Percentiles rank a stretch among this genome's conserved stretches.
Evolutionary conservation across 805 yeast species (phyloP).

Genomic region (Candida mattraensis): DNA sequence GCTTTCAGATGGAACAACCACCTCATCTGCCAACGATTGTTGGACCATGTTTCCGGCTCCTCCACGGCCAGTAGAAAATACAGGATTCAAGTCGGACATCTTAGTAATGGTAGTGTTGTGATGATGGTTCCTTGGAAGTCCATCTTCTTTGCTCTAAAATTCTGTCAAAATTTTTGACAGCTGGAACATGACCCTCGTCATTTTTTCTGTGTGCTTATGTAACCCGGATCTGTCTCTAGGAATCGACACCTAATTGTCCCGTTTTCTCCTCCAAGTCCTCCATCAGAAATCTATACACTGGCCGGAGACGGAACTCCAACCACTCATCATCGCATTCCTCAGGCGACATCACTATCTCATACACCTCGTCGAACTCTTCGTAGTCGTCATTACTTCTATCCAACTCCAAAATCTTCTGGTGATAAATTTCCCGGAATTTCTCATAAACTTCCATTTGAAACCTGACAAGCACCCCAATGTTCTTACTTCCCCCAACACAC

Average conservation of each 20-base stretch:
- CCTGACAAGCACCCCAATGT: slow-evolving; percentile 17
- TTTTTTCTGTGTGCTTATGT: slow-evolving; percentile 5
- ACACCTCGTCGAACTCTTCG: slow-evolving; percentile 15
- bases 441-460: slow-evolving; percentile 20
- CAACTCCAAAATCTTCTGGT: slow-evolving; percentile 1
- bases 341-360: slow-evolving; percentile 17
- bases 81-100: slow-evolving; percentile 23
- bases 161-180: slow-evolving; percentile 6
- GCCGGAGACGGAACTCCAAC: slow-evolving; percentile 22
- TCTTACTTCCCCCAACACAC: slow-evolving; percentile 15
- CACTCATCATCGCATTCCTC: slow-evolving; percentile 21
- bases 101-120: neutral
- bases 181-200: slow-evolving; percentile 2
- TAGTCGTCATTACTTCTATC: slow-evolving; percentile 8
- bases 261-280: slow-evolving; percentile 5
- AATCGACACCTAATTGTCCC: too few species aligned
- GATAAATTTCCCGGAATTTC: slow-evolving; percentile 10
- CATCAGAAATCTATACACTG: slow-evolving; percentile 24
- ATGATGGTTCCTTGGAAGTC: too few species aligned
- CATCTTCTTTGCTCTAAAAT: too few species aligned
- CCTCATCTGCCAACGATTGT: slow-evolving; percentile 24
- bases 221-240: too few species aligned
- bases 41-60: slow-evolving; percentile 36
- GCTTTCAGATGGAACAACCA: slow-evolving; percentile 17
- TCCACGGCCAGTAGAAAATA: slow-evolving; percentile 36